Conservation (phyloP, 140 eudicot species). For the Stevia rebaudiana region DNA sequence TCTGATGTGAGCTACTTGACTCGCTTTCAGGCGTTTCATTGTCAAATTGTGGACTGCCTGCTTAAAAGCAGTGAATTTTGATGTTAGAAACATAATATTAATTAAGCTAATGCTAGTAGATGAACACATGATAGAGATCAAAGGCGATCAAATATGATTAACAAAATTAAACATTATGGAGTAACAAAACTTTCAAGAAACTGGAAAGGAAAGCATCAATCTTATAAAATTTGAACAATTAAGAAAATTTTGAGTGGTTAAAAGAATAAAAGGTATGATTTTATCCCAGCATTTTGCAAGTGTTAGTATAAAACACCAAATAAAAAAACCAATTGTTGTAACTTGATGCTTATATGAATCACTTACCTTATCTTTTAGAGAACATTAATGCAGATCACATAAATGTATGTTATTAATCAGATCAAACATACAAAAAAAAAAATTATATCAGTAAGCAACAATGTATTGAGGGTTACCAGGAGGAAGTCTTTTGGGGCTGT, state of each 20-base stretch:
- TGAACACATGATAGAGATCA: background rate
- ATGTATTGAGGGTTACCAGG: slow-evolving; percentile 42
- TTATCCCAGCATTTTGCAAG: background rate
- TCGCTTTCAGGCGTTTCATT: slow-evolving; percentile 41
- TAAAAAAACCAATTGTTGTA: background rate
- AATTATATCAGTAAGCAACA: background rate
- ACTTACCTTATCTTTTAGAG: too few species aligned
- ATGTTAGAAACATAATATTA: slow-evolving; percentile 2
- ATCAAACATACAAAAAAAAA: background rate
- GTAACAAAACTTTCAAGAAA: background rate
- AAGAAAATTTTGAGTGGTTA: too few species aligned
- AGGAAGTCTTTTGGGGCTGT: slow-evolving; percentile 48
- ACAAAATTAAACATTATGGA: background rate
- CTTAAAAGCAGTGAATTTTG: slow-evolving; percentile 13
- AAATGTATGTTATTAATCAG: background rate
- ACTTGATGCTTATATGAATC: slow-evolving; percentile 2
- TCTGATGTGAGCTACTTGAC: slow-evolving; percentile 35
- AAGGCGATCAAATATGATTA: background rate
- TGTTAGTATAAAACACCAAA: background rate
- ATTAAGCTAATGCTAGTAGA: background rate
- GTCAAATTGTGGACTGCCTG: slow-evolving; percentile 55
- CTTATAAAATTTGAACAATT: too few species aligned
- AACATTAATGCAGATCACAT: slow-evolving; percentile 8
- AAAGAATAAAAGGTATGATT: too few species aligned
- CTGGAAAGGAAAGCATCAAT: background rate